Evolutionary conservation across 192 early-diverging fungal species (phyloP), one percentile per base, ranked within the genome.

Genomic region (Spinellus fusiger): DNA sequence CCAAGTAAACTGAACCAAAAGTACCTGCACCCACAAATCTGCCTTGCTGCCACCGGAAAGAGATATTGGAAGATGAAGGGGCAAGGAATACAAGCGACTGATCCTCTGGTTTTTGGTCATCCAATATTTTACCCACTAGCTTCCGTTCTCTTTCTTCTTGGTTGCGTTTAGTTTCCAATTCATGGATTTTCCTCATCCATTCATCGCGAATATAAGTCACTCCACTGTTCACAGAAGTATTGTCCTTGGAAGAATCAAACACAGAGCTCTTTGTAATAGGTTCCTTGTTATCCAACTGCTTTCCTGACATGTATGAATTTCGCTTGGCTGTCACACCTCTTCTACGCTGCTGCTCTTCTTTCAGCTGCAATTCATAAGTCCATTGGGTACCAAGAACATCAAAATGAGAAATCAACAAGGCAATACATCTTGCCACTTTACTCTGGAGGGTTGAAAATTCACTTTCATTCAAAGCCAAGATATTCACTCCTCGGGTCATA

Each of bases 1-100:
- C 93, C 51, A 88, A 74, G 65, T 91, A 92, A 20, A 94, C 93
- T 0, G 89, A 84, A 5, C 93, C 93, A 76, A 87, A 95, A 0
- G 90, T 86, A 38, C 93, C 93, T 15, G 89, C 82, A 4, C 93
- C 92, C 38, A 95, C 83, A 54, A 84, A 90, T 52, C 85, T 82
- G 16, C 88, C 91, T 55, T 89, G 84, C 57, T 93, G 89, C 92
- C 92, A 95, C 25, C 89, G 78, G 50, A 93, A 77, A 10, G 86
- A 86, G 16, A 93, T 86, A 49, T 86, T 87, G 55, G 84, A 84
- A 5, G 86, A 81, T 8, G 87, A 89, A 1, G 84, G 80, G 2
- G 90, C 91, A 28, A 95, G 71, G 61, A 88, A 78, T 31, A 87
- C 80, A 25, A 95, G 68, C 1, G 89, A 89, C 38, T 86, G 80